These are phyloP conservation scores for Calonectria montana DNA, from an alignment of 2,329 filamentous ascomycete genomes.

Conservation along the genomic window DNA sequence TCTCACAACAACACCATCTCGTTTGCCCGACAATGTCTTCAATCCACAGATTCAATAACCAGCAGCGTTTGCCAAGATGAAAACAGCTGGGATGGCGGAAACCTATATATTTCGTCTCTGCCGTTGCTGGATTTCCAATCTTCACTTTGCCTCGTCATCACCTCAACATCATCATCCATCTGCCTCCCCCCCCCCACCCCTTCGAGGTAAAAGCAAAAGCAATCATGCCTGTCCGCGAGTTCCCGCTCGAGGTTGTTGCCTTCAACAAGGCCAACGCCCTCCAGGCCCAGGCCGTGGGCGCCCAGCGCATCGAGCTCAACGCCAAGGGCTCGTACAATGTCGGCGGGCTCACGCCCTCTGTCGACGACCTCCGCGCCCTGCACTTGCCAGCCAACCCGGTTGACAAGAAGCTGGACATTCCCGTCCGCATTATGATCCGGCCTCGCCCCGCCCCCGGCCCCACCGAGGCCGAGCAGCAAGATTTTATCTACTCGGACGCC, in stretches of 20 bases:
- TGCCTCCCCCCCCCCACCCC: neutral
- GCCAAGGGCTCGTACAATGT: slow-evolving; percentile 59
- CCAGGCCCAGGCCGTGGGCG: slow-evolving; percentile 55
- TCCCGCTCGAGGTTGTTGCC: slow-evolving; percentile 64
- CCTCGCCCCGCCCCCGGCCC: slow-evolving; percentile 46
- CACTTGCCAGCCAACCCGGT: neutral
- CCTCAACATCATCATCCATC: neutral
- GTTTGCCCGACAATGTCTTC: neutral
- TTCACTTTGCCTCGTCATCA: neutral
- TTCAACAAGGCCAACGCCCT: slow-evolving; percentile 59
- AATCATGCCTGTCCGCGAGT: slow-evolving; percentile 1
- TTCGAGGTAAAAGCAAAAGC: neutral
- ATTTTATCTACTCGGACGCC: slow-evolving; percentile 61
- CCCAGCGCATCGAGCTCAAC: slow-evolving; percentile 66
- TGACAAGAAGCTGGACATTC: slow-evolving; percentile 44
- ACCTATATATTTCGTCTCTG: neutral
- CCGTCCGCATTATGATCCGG: slow-evolving; percentile 67
- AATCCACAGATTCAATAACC: neutral
- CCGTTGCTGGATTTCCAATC: too few species aligned
- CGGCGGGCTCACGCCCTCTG: slow-evolving; percentile 64
- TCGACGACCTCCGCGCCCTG: slow-evolving; percentile 52
- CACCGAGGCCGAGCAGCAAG: slow-evolving; percentile 38
- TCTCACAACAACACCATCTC: neutral
- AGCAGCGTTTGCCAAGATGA: neutral
- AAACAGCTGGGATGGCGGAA: neutral